Evolutionary conservation across 148 eudicot species (phyloP).

Genomic region (Persicaria maculosa): DNA sequence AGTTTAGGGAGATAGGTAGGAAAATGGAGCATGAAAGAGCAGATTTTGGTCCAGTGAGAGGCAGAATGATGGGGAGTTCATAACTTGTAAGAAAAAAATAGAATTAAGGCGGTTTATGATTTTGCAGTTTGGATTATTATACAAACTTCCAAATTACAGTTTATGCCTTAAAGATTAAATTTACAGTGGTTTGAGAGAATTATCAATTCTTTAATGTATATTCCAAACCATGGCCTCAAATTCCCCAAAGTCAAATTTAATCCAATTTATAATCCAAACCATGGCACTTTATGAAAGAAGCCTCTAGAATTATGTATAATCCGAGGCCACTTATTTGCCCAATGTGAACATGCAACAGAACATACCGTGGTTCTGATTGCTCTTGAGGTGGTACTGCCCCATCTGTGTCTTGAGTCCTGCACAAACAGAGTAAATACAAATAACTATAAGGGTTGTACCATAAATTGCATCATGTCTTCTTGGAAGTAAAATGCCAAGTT

Average conservation of each 20-base stretch:
- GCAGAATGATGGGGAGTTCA: too few species aligned
- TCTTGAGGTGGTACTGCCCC: constrained; percentile 27
- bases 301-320: background rate
- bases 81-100: background rate
- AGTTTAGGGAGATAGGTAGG: too few species aligned
- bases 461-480: background rate
- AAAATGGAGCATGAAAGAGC: too few species aligned
- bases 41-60: too few species aligned
- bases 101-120: background rate
- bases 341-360: constrained; percentile 4
- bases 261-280: background rate
- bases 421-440: background rate
- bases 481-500: background rate
- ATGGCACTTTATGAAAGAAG: background rate
- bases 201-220: background rate
- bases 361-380: constrained; percentile 44
- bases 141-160: background rate
- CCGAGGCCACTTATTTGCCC: background rate
- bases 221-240: background rate
- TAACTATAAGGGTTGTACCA: background rate
- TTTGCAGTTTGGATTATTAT: background rate
- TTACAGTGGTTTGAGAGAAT: too few species aligned
- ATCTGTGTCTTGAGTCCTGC: constrained; percentile 34
- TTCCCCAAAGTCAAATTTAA: background rate
- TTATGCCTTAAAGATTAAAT: background rate